Evolutionary conservation across 2,329 filamentous ascomycete species (phyloP).

Genomic region (Helicocarpus griseus): DNA sequence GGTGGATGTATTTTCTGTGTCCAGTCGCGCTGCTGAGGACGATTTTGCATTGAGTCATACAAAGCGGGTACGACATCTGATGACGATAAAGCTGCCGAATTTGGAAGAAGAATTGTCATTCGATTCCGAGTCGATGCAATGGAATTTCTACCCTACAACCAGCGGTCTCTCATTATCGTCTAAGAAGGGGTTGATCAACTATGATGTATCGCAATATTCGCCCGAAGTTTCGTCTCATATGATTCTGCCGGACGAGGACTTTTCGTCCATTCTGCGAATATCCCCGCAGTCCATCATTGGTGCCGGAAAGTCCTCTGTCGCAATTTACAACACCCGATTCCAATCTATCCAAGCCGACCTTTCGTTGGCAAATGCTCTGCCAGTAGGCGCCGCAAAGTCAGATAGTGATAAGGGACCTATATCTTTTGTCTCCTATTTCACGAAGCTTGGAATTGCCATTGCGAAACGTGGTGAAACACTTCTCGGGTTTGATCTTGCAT

Average conservation of each 20-base stretch:
- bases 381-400: constrained; percentile 15
- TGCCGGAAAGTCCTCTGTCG: constrained; percentile 32
- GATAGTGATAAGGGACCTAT: constrained; percentile 18
- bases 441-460: constrained; percentile 34
- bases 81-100: constrained; percentile 27
- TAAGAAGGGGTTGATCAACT: constrained; percentile 29
- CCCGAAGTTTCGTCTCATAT: constrained; percentile 30
- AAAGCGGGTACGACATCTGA: constrained; percentile 28
- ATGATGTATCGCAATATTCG: constrained; percentile 35
- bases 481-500: constrained; percentile 35
- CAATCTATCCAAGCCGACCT: constrained; percentile 36
- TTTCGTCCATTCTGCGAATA: constrained; percentile 34
- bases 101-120: constrained; percentile 19
- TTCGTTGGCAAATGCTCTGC: constrained; percentile 22
- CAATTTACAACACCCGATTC: constrained; percentile 39
- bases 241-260: constrained; percentile 26
- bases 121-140: constrained; percentile 21
- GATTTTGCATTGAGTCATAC: constrained; percentile 19
- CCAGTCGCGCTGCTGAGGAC: constrained; percentile 17
- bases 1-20: constrained; percentile 31
- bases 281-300: constrained; percentile 34
- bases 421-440: constrained; percentile 34
- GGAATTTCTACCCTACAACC: constrained; percentile 32
- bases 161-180: constrained; percentile 32
- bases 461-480: constrained; percentile 32